phyloP scores from a whole-genome alignment of 1,284 basidiomycete species.

The Trametes polyzona region DNA sequence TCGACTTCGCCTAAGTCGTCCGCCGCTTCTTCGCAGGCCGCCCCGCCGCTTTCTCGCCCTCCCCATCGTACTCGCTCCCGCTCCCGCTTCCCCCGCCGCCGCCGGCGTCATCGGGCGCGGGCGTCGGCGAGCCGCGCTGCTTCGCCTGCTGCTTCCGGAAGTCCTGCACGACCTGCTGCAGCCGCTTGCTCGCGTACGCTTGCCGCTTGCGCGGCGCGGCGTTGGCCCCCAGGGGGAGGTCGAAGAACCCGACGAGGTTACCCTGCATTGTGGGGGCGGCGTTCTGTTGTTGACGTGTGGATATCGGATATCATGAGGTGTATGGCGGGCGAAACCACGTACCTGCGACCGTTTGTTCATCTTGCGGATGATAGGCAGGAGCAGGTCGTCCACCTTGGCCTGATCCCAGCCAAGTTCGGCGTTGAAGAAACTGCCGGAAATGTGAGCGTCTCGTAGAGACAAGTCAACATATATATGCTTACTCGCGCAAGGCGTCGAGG shows the following conservation, averaged over 20 bases:
- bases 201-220: conserved; percentile 79
- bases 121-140: conserved; percentile 14
- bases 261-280: conserved; percentile 76
- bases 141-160: conserved; percentile 63
- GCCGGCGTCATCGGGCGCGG: conserved; percentile 11
- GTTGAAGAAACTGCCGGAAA: conserved; percentile 68
- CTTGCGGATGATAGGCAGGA: conserved; percentile 93
- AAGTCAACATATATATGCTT: conserved; percentile 35
- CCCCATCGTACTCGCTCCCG: conserved; percentile 26
- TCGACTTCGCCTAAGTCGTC: conserved; percentile 28
- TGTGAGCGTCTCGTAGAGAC: background rate
- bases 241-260: conserved; percentile 66
- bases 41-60: conserved; percentile 23
- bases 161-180: conserved; percentile 89
- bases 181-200: conserved; percentile 82
- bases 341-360: conserved; percentile 83
- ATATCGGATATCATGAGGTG: background rate
- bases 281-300: conserved; percentile 42
- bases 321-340: conserved; percentile 15
- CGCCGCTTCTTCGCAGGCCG: conserved; percentile 38
- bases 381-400: conserved; percentile 87
- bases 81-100: too few species aligned
- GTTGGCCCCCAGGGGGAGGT: conserved; percentile 64
- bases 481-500: conserved; percentile 87
- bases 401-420: conserved; percentile 89